Base-by-base conservation (phyloP, 1,284 basidiomycete genomes). In the Bondarzewia mesenterica region DNA sequence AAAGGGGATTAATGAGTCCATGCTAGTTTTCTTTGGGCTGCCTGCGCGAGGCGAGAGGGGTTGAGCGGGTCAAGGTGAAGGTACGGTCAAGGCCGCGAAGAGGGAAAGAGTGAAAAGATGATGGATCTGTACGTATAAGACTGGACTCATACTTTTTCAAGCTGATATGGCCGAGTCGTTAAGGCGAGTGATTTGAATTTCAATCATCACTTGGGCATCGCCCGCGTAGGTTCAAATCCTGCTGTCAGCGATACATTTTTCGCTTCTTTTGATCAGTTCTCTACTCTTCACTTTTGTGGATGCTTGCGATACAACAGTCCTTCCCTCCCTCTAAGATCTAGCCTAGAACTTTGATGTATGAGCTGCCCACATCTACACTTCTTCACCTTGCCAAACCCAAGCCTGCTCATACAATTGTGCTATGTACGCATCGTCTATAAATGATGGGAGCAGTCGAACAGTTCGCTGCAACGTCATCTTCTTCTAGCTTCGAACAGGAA, bases 1-100 rank as follows among this genome's bases (percentile, higher is more conserved):
- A 70, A 96, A 97, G 46, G 93, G 92, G 60, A 95, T 94, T 58
- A 95, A 72, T 49, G 91, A 92, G 72, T 95, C 92, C 91, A 95
- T 94, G 52, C 50, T 37, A 27, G 18, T 26, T 44, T 23, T 48
- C 44, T 38, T 15, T 18, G 23, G 45, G 47, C 25, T 21, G 46
- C 50, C 49, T 42, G 20, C 14, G 35, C 39, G 26, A 48, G 48
- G 45, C 23, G 39, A 38, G 45, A 29, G n/a, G 18, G 39, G n/a
- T 2, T 10, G n/a, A 1, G 2, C n/a, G 7, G 12, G 43, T 23
- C 18, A 15, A 25, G 47, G 25, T 42, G 23, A 16, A 20, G 47
- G 21, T 23, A n/a, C n/a, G n/a, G 16, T 14, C 12, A 41, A n/a
- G 21, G 39, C 16, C 5, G 3, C 39, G 12, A 21, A 22, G 39